These are phyloP conservation scores for Funneliformis caledonium DNA, from an alignment of 371 early-diverging fungal genomes.

Conservation along the genomic window DNA sequence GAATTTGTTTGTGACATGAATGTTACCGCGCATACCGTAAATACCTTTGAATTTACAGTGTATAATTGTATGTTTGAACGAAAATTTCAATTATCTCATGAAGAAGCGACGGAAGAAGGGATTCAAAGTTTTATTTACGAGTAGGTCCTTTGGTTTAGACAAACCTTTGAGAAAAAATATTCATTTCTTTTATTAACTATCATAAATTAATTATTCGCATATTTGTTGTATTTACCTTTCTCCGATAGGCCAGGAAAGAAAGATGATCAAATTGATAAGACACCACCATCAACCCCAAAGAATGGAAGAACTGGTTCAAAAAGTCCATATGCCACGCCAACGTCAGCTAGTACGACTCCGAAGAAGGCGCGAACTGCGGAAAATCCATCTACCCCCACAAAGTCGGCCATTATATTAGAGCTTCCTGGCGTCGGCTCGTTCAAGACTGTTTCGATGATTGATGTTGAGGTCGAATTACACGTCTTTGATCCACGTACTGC, in stretches of 20 bases:
- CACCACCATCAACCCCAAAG: constrained; percentile 5
- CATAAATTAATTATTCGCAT: background rate
- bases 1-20: constrained; percentile 55
- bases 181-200: background rate
- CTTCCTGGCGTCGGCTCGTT: background rate
- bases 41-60: constrained; percentile 62
- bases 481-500: constrained; percentile 1
- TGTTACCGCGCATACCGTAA: constrained; percentile 48
- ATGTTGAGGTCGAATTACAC: constrained; percentile 13
- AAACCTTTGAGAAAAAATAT: background rate
- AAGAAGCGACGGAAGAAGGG: constrained; percentile 63
- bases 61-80: constrained; percentile 76
- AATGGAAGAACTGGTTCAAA: background rate
- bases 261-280: background rate
- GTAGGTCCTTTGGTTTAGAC: constrained; percentile 39
- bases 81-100: constrained; percentile 51
- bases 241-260: background rate
- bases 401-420: background rate
- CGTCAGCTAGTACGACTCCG: constrained; percentile 17
- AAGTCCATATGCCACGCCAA: background rate
- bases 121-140: constrained; percentile 53
- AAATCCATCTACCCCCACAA: background rate
- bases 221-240: background rate
- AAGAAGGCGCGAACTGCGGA: background rate
- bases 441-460: background rate